Conservation (phyloP, 805 yeast species). For the Barnettozyma salicaria region DNA sequence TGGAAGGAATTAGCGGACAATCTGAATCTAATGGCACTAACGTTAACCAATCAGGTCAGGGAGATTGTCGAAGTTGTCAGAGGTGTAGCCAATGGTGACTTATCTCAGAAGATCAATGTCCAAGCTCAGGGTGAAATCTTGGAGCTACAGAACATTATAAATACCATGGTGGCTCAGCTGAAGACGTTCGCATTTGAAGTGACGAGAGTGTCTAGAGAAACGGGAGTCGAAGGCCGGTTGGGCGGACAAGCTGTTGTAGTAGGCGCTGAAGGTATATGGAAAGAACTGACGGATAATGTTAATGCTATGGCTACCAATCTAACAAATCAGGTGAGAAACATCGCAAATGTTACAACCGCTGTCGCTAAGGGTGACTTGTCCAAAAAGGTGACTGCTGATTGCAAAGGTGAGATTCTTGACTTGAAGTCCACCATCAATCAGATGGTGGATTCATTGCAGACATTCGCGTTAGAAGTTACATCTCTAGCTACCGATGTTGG, state of each 20-base stretch:
- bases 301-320: constrained; percentile 89
- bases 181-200: constrained; percentile 86
- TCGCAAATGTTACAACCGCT: constrained; percentile 80
- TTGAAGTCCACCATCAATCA: constrained; percentile 81
- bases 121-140: constrained; percentile 90
- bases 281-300: constrained; percentile 82
- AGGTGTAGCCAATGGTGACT: constrained; percentile 83
- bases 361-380: constrained; percentile 88
- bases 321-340: constrained; percentile 85
- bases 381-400: constrained; percentile 81
- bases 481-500: constrained; percentile 92
- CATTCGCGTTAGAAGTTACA: constrained; percentile 83
- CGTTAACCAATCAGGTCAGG: constrained; percentile 81
- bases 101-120: constrained; percentile 76
- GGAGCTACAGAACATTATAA: constrained; percentile 79
- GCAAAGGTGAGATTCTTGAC: constrained; percentile 85
- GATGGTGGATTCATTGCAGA: constrained; percentile 87
- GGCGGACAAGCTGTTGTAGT: constrained; percentile 88
- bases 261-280: constrained; percentile 88
- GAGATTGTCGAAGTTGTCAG: constrained; percentile 87
- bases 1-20: constrained; percentile 87
- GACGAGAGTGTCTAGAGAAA: constrained; percentile 84
- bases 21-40: constrained; percentile 85
- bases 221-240: constrained; percentile 84
- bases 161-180: constrained; percentile 85